These are phyloP conservation scores for Pistacia vera DNA, from an alignment of 345 rosid genomes.

Conservation along the genomic window DNA sequence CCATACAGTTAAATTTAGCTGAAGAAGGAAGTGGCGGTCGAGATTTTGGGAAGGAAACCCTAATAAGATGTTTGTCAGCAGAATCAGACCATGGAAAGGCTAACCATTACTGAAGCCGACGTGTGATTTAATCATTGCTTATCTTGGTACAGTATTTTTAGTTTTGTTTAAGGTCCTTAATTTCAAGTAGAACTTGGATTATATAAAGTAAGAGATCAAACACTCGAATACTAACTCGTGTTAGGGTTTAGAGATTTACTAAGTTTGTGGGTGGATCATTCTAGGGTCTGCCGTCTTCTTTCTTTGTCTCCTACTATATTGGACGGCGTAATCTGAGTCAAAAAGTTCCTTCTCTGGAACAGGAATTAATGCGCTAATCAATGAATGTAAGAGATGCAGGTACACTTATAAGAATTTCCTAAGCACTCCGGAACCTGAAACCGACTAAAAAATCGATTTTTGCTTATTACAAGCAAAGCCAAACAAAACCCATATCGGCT, in stretches of 20 bases:
- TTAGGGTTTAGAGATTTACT: constrained; percentile 28
- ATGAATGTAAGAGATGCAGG: constrained; percentile 10
- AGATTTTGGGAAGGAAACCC: constrained; percentile 25
- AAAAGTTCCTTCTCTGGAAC: constrained; percentile 6
- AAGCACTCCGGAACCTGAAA: constrained; percentile 5
- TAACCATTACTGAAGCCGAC: constrained; percentile 10
- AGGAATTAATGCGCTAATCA: constrained; percentile 13
- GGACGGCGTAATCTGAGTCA: constrained; percentile 26
- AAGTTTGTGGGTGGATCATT: background rate
- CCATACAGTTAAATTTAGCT: constrained; percentile 16
- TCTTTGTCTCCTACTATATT: constrained; percentile 8
- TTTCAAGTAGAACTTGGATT: background rate
- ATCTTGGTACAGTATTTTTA: background rate
- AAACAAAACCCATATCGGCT: constrained; percentile 21
- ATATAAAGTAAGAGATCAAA: background rate
- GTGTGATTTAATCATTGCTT: background rate
- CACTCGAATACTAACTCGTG: constrained; percentile 1
- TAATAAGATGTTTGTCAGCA: constrained; percentile 28
- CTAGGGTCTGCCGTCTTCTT: background rate
- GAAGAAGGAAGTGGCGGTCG: constrained; percentile 7
- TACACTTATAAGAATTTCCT: constrained; percentile 21
- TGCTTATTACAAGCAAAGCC: background rate
- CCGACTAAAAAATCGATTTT: background rate
- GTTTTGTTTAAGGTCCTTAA: background rate
- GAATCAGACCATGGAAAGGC: constrained; percentile 7